Conservation (phyloP, 805 yeast genomes). For the Pichia thaimueangensis region DNA sequence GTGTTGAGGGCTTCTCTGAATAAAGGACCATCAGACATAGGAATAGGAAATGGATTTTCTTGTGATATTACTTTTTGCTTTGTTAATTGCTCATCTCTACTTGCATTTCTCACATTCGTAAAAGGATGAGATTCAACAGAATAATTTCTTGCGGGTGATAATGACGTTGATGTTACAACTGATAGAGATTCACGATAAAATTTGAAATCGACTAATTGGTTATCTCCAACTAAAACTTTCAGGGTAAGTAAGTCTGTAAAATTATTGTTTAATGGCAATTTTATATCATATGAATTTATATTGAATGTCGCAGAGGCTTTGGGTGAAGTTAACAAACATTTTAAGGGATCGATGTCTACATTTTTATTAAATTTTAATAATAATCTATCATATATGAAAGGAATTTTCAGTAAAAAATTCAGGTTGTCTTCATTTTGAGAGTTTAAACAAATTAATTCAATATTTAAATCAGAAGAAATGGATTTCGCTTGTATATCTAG, state of each 20-base stretch:
- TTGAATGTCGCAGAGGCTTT: not conserved
- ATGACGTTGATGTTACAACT: not conserved
- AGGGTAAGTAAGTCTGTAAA: not conserved
- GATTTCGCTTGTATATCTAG: not conserved
- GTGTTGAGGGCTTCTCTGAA: constrained; percentile 26
- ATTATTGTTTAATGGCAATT: constrained; percentile 6
- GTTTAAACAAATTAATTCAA: not conserved
- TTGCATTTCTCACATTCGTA: too few species aligned
- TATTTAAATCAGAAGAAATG: not conserved
- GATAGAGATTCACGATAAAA: constrained; percentile 8
- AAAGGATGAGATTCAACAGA: too few species aligned
- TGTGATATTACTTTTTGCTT: not conserved
- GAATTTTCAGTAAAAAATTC: constrained; percentile 1
- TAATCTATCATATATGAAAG: constrained; percentile 4
- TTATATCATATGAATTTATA: not conserved
- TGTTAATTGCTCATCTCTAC: too few species aligned
- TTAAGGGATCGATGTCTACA: not conserved
- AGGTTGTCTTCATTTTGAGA: not conserved
- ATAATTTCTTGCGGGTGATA: not conserved
- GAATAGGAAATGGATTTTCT: constrained; percentile 23
- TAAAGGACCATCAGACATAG: constrained; percentile 34
- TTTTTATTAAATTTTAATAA: not conserved
- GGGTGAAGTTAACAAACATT: not conserved
- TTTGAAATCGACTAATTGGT: not conserved
- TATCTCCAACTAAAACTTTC: not conserved